These are phyloP conservation scores for Phialocephala sp. DNA, from an alignment of 2,329 filamentous ascomycete species.

Conservation along the genomic window DNA sequence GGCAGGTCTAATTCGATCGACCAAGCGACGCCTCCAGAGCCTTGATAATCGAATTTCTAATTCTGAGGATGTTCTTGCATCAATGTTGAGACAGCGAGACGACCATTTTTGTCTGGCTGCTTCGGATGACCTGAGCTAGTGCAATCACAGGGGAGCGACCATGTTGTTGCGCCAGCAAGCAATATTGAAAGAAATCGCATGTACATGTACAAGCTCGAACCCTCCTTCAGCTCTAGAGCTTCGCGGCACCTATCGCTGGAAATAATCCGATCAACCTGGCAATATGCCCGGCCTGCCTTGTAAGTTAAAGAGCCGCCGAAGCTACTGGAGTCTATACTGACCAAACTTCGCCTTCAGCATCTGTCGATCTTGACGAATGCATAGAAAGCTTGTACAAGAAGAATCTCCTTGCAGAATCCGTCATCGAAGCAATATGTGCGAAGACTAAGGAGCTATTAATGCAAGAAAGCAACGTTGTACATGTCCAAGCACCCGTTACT, in stretches of 20 bases:
- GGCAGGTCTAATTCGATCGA: neutral
- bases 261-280: slow-evolving; percentile 32
- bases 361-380: slow-evolving; percentile 98
- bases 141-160: slow-evolving; percentile 34
- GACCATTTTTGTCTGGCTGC: neutral
- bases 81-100: slow-evolving; percentile 11
- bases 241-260: slow-evolving; percentile 29
- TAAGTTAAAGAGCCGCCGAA: slow-evolving; percentile 44
- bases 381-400: slow-evolving; percentile 97
- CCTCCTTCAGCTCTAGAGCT: slow-evolving; percentile 34
- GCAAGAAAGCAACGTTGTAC: slow-evolving; percentile 99
- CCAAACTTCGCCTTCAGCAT: slow-evolving; percentile 60
- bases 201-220: slow-evolving; percentile 34
- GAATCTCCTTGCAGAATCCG: slow-evolving; percentile 93
- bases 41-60: slow-evolving; percentile 16
- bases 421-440: slow-evolving; percentile 98
- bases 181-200: slow-evolving; percentile 37
- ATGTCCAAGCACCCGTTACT: slow-evolving; percentile 92
- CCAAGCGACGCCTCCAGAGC: neutral
- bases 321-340: slow-evolving; percentile 14
- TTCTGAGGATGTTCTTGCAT: neutral
- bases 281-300: slow-evolving; percentile 64
- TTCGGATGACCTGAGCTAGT: slow-evolving; percentile 17
- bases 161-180: slow-evolving; percentile 43
- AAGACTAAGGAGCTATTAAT: slow-evolving; percentile 99